phyloP scores from a whole-genome alignment of 306 rosid species.

The Phaseolus lunatus region DNA sequence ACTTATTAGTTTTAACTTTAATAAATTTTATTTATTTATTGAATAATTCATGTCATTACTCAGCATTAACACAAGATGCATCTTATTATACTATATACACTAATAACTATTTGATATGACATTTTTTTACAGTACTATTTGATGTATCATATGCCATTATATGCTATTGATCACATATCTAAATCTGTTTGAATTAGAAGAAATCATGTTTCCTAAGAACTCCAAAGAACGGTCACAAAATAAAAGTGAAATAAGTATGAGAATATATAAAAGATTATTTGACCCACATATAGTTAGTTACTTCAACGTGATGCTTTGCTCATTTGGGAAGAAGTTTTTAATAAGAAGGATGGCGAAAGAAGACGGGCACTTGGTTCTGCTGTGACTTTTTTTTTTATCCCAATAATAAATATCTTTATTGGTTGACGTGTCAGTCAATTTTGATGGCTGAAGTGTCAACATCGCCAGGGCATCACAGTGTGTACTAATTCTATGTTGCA shows the following conservation, averaged over 20 bases:
- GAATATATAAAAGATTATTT: too few relatives aligned
- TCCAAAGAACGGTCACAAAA: background rate
- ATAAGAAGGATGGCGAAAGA: background rate
- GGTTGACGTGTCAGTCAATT: conserved; percentile 17
- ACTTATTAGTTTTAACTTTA: background rate
- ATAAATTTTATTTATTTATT: background rate
- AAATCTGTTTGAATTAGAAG: background rate
- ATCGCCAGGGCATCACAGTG: background rate
- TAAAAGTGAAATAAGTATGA: background rate
- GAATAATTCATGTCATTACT: background rate
- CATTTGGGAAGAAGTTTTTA: too few relatives aligned
- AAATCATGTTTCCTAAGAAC: background rate
- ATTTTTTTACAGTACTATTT: too few relatives aligned
- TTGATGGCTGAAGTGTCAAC: conserved; percentile 29
- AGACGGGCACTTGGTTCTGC: background rate
- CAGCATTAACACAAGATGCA: background rate
- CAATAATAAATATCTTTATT: background rate
- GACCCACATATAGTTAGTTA: too few relatives aligned
- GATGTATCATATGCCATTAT: too few relatives aligned
- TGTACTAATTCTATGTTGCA: background rate
- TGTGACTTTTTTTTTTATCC: background rate
- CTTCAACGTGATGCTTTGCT: too few relatives aligned
- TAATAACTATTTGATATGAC: background rate
- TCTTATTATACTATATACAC: background rate
- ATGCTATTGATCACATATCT: background rate